Conservation (phyloP, 1,284 basidiomycete genomes). For the Austroboletus niveus region DNA sequence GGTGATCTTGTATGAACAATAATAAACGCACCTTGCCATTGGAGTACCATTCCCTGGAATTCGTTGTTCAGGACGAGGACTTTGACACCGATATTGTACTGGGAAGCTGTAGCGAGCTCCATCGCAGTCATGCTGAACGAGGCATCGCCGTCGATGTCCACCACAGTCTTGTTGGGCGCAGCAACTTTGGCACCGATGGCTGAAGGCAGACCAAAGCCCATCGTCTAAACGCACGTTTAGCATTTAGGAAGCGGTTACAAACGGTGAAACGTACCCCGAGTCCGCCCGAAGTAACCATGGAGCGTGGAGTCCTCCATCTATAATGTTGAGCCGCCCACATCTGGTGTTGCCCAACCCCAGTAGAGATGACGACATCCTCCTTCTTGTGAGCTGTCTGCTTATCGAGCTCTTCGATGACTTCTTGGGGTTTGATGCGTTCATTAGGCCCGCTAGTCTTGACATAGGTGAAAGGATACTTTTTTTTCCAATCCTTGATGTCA, state of each 20-base stretch:
- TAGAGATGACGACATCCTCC: conserved; percentile 86
- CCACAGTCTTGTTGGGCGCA: conserved; percentile 88
- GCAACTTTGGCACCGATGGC: conserved; percentile 97
- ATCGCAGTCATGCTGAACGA: conserved; percentile 99
- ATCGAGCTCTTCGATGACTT: conserved; percentile 93
- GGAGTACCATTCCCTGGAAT: conserved; percentile 97
- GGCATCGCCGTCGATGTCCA: conserved; percentile 97
- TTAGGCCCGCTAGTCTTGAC: conserved; percentile 58
- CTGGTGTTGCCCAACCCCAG: conserved; percentile 98
- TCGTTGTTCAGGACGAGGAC: conserved; percentile 89
- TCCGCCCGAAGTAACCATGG: conserved; percentile 96
- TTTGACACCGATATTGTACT: conserved; percentile 94
- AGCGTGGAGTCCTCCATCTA: conserved; percentile 84
- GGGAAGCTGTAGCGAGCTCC: conserved; percentile 93
- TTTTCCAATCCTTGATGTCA: conserved; percentile 85
- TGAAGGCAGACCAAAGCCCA: conserved; percentile 96
- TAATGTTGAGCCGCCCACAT: conserved; percentile 99
- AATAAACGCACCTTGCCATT: conserved; percentile 83
- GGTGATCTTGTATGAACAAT: background rate
- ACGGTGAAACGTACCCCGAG: conserved; percentile 67
- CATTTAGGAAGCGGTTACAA: background rate
- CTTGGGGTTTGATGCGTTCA: conserved; percentile 90
- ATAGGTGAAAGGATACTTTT: conserved; percentile 89
- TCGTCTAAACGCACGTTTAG: conserved; percentile 57
- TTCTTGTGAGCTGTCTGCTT: conserved; percentile 72